Evolutionary conservation across 768 basidiomycete genomes (phyloP).

Genomic region (Phaeotremella skinneri): DNA sequence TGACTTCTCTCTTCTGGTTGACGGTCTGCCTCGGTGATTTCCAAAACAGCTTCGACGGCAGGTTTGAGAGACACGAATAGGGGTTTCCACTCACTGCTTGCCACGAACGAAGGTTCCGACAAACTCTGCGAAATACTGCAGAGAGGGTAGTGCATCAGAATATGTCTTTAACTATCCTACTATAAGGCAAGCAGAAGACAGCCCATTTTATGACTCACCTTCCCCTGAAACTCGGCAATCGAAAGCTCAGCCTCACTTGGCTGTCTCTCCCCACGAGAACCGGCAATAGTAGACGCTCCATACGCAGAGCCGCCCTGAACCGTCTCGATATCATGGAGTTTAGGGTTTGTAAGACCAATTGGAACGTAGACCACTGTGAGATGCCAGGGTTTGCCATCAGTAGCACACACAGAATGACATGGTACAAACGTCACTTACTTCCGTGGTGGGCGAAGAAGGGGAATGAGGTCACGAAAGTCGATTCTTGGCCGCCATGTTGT

Average conservation of each 20-base stretch:
- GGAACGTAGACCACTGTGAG: slow-evolving; percentile 54
- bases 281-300: slow-evolving; percentile 61
- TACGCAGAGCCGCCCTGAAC: slow-evolving; percentile 64
- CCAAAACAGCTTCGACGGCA: too few relatives aligned
- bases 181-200: too few relatives aligned
- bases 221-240: slow-evolving; percentile 37
- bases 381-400: not conserved
- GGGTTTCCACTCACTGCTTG: slow-evolving; percentile 14
- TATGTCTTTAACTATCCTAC: too few relatives aligned
- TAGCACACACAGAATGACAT: slow-evolving; percentile 15
- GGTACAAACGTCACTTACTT: slow-evolving; percentile 15
- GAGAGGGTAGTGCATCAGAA: not conserved
- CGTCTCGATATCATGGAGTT: slow-evolving; percentile 48
- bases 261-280: slow-evolving; percentile 40
- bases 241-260: slow-evolving; percentile 28
- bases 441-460: slow-evolving; percentile 66
- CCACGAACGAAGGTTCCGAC: slow-evolving; percentile 19
- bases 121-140: slow-evolving; percentile 16
- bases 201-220: slow-evolving; percentile 26
- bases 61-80: too few relatives aligned
- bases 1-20: not conserved
- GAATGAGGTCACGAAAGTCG: slow-evolving; percentile 56
- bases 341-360: slow-evolving; percentile 57
- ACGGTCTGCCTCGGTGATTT: not conserved
- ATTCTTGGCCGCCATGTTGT: slow-evolving; percentile 73